These are phyloP conservation scores for Alternaria tenuissima DNA, from an alignment of 2,329 filamentous ascomycete species.

Conservation along the genomic window DNA sequence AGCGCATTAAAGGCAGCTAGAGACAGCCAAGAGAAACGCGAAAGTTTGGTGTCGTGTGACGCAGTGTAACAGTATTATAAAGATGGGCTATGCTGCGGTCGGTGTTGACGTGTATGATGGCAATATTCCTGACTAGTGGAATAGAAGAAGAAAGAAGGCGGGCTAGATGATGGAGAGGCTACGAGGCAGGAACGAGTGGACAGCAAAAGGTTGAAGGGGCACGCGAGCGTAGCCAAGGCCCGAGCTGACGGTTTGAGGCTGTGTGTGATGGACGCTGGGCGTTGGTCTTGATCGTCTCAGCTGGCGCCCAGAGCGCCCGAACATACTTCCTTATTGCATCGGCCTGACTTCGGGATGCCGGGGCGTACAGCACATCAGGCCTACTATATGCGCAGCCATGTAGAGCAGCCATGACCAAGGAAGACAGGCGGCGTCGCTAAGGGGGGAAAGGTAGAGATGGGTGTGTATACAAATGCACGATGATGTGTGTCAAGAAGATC, in stretches of 20 bases:
- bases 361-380: background rate
- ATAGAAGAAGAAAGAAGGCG: background rate
- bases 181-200: background rate
- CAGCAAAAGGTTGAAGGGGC: constrained; percentile 8
- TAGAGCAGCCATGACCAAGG: background rate
- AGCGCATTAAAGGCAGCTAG: constrained; percentile 16
- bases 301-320: constrained; percentile 20
- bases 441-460: background rate
- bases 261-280: constrained; percentile 17
- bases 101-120: constrained; percentile 8
- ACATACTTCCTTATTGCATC: background rate
- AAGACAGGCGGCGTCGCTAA: background rate
- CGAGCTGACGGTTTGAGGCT: constrained; percentile 30
- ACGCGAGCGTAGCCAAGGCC: constrained; percentile 28
- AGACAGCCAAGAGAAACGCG: constrained; percentile 12
- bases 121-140: background rate
- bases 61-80: constrained; percentile 1
- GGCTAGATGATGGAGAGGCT: background rate
- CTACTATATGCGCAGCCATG: background rate
- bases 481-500: background rate
- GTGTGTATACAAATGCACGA: background rate
- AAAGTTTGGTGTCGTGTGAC: background rate
- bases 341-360: constrained; percentile 2
- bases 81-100: constrained; percentile 1
- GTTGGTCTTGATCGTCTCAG: constrained; percentile 19